Base-by-base conservation (phyloP, 768 basidiomycete genomes). In the Leucocoprinus sp. region DNA sequence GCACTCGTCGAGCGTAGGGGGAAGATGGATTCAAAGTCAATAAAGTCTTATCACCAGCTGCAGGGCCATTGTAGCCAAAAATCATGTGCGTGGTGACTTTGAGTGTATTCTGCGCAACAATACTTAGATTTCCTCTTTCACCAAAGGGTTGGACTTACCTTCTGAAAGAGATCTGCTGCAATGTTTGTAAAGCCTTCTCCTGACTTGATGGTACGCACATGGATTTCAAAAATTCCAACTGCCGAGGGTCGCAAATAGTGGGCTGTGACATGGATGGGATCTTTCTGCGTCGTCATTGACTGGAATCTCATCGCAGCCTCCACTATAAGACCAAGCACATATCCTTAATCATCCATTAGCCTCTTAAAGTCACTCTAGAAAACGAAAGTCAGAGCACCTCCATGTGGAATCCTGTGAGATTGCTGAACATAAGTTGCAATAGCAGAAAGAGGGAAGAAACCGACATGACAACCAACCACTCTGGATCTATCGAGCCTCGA, bases 241-340 rank as follows among this genome's bases (percentile, higher is more conserved):
- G 60, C 58, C 0, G 76, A 68, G 1, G 74, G 60, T 17, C 67
- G 65, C 29, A 82, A 63, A 54, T 69, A 85, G 53, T 83, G 75
- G 2, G 76, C 75, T 12, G 74, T 78, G 39, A 81, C 59, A 56
- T 83, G 75, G 35, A 83, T 63, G 14, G 75, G 76, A 51, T 84
- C 80, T 14, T 54, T 60, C 56, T 81, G 80, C 9, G 53, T 18
- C 7, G 74, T 70, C 2, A 56, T 48, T 0, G 66, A 60, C 57
- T 83, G 81, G 45, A 73, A 59, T 40, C 68, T 63, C 6, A 76
- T 65, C 47, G 74, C 77, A 15, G 80, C 71, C 28, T 82, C 68
- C 0, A 84, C 48, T 15, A 78, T 59, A 34, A 76, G 59, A 0
- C 73, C 76, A 12, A 84, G 64, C 14, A 76, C 61, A 54, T 81